A percentile compares a stretch with the other conserved stretches of the same genome.
phyloP scores from a whole-genome alignment of 2,329 filamentous ascomycete species.

The Fusarium sp. region DNA sequence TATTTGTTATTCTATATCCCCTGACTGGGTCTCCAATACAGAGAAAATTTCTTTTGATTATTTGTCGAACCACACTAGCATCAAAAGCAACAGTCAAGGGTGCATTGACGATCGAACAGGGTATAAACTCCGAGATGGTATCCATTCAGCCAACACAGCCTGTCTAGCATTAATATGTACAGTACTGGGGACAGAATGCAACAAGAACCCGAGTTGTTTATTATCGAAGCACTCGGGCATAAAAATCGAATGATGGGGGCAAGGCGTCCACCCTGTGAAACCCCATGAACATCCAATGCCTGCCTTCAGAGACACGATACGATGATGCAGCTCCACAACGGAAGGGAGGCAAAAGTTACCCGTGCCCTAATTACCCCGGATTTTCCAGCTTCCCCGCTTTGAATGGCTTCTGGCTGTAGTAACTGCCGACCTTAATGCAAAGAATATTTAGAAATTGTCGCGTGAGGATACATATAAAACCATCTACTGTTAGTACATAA shows the following conservation, averaged over 20 bases:
- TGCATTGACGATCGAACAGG: conserved; percentile 5
- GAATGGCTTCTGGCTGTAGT: conserved; percentile 12
- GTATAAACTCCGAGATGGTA: conserved; percentile 1
- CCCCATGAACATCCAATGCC: conserved; percentile 21
- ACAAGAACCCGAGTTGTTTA: not conserved
- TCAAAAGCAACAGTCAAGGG: conserved; percentile 5
- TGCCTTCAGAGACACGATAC: conserved; percentile 5
- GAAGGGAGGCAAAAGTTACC: conserved; percentile 37
- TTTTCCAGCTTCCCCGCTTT: conserved; percentile 44
- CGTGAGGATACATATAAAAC: conserved; percentile 6
- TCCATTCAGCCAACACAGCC: not conserved
- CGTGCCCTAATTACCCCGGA: conserved; percentile 47
- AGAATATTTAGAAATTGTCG: conserved; percentile 18
- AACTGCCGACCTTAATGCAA: conserved; percentile 38
- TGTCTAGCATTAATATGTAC: not conserved
- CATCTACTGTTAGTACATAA: not conserved
- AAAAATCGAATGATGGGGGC: conserved; percentile 32
- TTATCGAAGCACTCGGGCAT: conserved; percentile 33
- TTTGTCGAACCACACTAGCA: not conserved
- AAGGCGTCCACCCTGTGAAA: conserved; percentile 4
- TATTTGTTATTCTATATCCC: not conserved
- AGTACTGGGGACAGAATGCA: not conserved
- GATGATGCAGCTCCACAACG: conserved; percentile 37
- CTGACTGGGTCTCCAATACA: not conserved
- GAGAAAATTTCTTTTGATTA: not conserved